Evolutionary conservation across 306 rosid species (phyloP), one percentile per base, ranked within the genome.

Genomic region (Ormosia semicastrata): DNA sequence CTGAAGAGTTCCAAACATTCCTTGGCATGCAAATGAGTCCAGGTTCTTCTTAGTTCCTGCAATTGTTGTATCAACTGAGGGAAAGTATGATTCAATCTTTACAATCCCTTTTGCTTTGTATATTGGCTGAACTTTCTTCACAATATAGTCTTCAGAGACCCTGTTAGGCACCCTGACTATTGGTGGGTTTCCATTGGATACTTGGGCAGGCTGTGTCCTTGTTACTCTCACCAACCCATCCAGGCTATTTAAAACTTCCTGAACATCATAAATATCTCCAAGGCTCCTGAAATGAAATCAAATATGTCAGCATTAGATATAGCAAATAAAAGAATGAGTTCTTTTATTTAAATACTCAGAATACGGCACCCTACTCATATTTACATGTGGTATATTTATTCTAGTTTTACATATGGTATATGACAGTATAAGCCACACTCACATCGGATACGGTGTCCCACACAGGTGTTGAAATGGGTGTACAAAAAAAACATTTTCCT

Each of bases 241-340:
- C 12, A 87, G 66, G 46, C 17, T 78, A 29, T 66, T 74, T 2
- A 77, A 5, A 62, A 81, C 43, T 34, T 59, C 67, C 10, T 77
- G 34, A 43, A 81, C 82, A 81, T 84, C 88, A 77, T 87, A 87
- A 14, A 84, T 68, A 7, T 84, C 90, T 66, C 84, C 87, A 1
- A 87, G 72, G 40, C 63, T 67, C 84, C 90, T 87, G 58, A 40
- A 82, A 67, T 82, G 6, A 56, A 71, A 12, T 60, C 53, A 68
- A 18, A 34, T 15, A 24, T 46, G 56, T 78, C 56, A 54, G 56
- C 71, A 24, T 17, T 46, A 33, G 77, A 30, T 14, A 30, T 13
- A 62, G 12, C 15, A 18, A 5, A 71, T 14, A 18, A 37, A 14
- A 10, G 30, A 54, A 24, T 24, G 24, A 24, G 24, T 24, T 24